Evolutionary conservation across 768 basidiomycete genomes (phyloP), one percentile per base, ranked within the genome.

Genomic region (Kwoniella heveanensis): DNA sequence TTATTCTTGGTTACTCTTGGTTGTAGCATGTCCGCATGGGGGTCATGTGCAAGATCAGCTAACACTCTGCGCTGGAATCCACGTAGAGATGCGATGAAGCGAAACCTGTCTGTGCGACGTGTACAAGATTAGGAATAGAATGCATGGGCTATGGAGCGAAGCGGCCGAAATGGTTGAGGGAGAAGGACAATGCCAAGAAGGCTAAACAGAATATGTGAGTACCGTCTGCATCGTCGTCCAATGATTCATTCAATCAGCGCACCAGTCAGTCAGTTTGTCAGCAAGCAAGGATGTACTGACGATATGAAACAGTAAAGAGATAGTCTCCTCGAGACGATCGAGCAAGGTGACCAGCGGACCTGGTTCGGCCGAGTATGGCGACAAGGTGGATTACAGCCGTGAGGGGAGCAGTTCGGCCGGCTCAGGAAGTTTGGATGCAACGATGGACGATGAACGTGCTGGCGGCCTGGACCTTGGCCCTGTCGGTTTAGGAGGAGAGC

Each of bases 161-260:
- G 37, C 29, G 68, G n/a, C 68, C 68, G 5, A 51, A 58, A 26
- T 69, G 68, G 71, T 48, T 68, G 65, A 83, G 82, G 54, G 82
- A 82, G 58, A 79, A 78, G 26, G 57, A 66, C 26, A 59, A 56
- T 47, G 68, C 36, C 36, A 70, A 5, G 80, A 82, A 1, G 82
- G 81, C 49, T 79, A 63, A 52, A 46, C 71, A 67, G 44, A 69
- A 71, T 6, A 64, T 66, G 64, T 44, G 69, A 64, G 73, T 51
- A n/a, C 25, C 46, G 47, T 8, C n/a, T n/a, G n/a, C n/a, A n/a
- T n/a, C n/a, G n/a, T n/a, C n/a, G n/a, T n/a, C n/a, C n/a, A n/a
- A n/a, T n/a, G n/a, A n/a, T n/a, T n/a, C n/a, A n/a, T n/a, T n/a
- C n/a, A n/a, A n/a, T n/a, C n/a, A n/a, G n/a, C n/a, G n/a, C n/a